Percentiles rank a stretch among this genome's conserved stretches.
Conservation (phyloP, 1,139 yeast species). For the Magnusiomyces suaveolens region DNA sequence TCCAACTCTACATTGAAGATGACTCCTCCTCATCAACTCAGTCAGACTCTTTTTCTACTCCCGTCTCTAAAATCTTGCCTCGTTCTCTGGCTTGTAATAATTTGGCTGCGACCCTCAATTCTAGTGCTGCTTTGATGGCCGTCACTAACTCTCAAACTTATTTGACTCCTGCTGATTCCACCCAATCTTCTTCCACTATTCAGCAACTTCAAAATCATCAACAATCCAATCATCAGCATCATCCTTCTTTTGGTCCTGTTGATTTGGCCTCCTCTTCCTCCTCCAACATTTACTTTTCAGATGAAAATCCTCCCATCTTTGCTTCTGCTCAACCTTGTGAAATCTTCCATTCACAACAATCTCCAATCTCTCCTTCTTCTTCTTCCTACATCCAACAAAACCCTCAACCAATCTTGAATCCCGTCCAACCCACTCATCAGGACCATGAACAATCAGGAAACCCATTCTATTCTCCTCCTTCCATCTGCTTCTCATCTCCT, state of each 20-base stretch:
- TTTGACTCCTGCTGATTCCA: conserved; percentile 13
- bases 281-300: neutral
- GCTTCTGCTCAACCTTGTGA: neutral
- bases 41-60: conserved; percentile 11
- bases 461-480: conserved; percentile 1
- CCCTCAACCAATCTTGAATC: neutral
- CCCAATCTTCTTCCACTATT: conserved; percentile 4
- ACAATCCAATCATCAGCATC: neutral
- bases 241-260: neutral
- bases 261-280: neutral
- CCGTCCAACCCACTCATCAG: neutral
- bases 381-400: neutral
- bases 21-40: conserved; percentile 3
- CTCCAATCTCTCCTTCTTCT: neutral
- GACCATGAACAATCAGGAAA: neutral
- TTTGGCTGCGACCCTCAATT: conserved; percentile 8
- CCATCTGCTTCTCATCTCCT: neutral
- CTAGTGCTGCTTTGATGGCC: conserved; percentile 8
- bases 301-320: neutral
- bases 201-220: neutral
- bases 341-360: neutral
- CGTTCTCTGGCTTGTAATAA: conserved; percentile 8
- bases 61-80: conserved; percentile 13
- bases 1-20: conserved; percentile 9
- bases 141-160: conserved; percentile 1